phyloP scores from a whole-genome alignment of 2,329 filamentous ascomycete species.

The Neonectria hederae region DNA sequence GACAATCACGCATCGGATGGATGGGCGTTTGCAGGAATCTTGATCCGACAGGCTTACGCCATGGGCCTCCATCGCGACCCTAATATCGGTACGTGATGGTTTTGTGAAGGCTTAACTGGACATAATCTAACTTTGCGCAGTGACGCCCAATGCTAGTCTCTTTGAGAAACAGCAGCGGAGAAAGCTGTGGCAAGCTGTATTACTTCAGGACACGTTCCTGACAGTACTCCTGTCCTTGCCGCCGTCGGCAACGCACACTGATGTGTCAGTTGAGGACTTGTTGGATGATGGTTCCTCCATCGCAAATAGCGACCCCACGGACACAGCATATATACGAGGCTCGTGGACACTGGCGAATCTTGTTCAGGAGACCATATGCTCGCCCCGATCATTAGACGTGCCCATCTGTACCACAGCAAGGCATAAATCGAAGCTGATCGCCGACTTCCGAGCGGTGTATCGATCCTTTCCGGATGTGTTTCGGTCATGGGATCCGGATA shows the following conservation, averaged over 20 bases:
- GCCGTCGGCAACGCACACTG: constrained; percentile 80
- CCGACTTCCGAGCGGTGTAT: constrained; percentile 76
- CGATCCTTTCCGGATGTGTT: constrained; percentile 77
- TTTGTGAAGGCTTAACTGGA: constrained; percentile 24
- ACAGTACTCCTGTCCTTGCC: constrained; percentile 81
- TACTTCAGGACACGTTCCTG: constrained; percentile 83
- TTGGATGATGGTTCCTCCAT: constrained; percentile 68
- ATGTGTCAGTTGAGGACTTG: constrained; percentile 79
- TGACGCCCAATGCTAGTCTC: constrained; percentile 70
- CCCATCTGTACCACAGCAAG: constrained; percentile 75
- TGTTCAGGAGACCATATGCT: constrained; percentile 80
- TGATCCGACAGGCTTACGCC: constrained; percentile 81
- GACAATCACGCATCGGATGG: constrained; percentile 86
- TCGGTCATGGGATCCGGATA: constrained; percentile 71
- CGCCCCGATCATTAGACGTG: constrained; percentile 75
- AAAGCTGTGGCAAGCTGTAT: constrained; percentile 84
- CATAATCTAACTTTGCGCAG: constrained; percentile 44
- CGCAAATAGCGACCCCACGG: constrained; percentile 69
- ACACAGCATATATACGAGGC: constrained; percentile 76
- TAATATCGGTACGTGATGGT: constrained; percentile 65
- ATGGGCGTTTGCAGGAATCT: constrained; percentile 82
- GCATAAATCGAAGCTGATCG: constrained; percentile 75
- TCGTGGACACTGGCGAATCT: constrained; percentile 84
- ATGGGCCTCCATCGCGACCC: constrained; percentile 85
- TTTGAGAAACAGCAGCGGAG: constrained; percentile 82